phyloP scores from a whole-genome alignment of 1,284 basidiomycete genomes.

The Leucoagaricus sp. region DNA sequence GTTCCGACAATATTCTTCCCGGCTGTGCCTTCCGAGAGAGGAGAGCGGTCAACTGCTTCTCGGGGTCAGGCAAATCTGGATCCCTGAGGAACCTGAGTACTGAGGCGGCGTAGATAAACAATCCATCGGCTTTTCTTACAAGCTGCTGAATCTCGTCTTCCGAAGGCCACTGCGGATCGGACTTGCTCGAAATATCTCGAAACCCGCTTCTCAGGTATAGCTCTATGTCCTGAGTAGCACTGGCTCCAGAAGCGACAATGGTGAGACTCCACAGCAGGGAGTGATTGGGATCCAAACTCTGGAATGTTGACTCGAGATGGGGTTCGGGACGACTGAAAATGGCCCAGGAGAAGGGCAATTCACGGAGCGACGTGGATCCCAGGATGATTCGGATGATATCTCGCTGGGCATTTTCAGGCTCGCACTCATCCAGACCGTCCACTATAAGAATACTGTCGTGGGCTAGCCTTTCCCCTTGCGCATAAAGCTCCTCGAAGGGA shows the following conservation, averaged over 20 bases:
- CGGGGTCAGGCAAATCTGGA: neutral
- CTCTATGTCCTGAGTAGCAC: neutral
- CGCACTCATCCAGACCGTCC: slow-evolving; percentile 2
- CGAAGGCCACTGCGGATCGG: neutral
- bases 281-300: too few relatives aligned
- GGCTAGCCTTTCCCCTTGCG: too few relatives aligned
- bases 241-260: too few relatives aligned
- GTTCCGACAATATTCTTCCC: too few relatives aligned
- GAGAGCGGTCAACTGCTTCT: neutral
- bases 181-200: too few relatives aligned
- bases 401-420: neutral
- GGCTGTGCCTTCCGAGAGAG: too few relatives aligned
- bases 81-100: neutral
- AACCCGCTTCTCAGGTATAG: neutral
- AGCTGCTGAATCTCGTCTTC: neutral
- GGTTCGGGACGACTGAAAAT: too few relatives aligned
- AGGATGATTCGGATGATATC: neutral
- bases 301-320: too few relatives aligned
- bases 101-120: neutral
- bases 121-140: neutral
- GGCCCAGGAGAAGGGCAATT: too few relatives aligned
- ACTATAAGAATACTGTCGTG: too few relatives aligned
- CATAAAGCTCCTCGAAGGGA: neutral
- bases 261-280: too few relatives aligned
- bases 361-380: neutral